phyloP scores from a whole-genome alignment of 2,329 filamentous ascomycete species.

The Gyromitra esculenta region DNA sequence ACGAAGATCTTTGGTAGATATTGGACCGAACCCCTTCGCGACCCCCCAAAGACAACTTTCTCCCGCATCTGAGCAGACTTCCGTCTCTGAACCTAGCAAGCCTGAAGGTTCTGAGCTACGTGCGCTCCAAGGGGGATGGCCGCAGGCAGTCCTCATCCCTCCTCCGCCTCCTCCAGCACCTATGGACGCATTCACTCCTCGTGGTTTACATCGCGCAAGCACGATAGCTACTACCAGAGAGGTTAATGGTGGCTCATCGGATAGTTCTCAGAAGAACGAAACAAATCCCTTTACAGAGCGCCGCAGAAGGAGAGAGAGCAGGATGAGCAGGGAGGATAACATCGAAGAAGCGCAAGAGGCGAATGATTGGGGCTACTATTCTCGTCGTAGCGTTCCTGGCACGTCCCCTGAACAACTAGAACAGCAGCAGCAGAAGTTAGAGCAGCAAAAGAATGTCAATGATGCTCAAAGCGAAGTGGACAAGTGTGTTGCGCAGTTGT shows the following conservation, averaged over 20 bases:
- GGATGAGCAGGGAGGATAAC: constrained; percentile 10
- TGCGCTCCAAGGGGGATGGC: constrained; percentile 35
- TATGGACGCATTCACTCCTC: constrained; percentile 43
- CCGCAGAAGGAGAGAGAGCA: constrained; percentile 26
- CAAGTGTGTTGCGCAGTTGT: constrained; percentile 54
- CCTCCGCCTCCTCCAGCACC: constrained; percentile 47
- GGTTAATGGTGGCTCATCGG: constrained; percentile 17
- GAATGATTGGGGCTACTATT: constrained; percentile 28
- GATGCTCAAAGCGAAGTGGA: constrained; percentile 45
- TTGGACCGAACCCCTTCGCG: constrained; percentile 47
- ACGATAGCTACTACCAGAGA: constrained; percentile 20
- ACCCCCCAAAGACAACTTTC: constrained; percentile 51
- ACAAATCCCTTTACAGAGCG: constrained; percentile 41
- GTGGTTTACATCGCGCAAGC: constrained; percentile 36
- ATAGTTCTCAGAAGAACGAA: constrained; percentile 16
- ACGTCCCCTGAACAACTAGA: not conserved
- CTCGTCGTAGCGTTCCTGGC: constrained; percentile 4
- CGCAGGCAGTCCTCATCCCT: constrained; percentile 47
- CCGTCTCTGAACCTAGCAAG: constrained; percentile 3
- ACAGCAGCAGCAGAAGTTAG: constrained; percentile 4
- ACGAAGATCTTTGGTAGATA: constrained; percentile 12
- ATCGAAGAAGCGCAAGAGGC: not conserved
- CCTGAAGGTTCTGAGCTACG: constrained; percentile 5
- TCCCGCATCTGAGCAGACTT: constrained; percentile 6
- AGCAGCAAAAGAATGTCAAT: constrained; percentile 1